Evolutionary conservation across 2,329 filamentous ascomycete species (phyloP), one percentile per base, ranked within the genome.

Genomic region (Claviceps arundinis): DNA sequence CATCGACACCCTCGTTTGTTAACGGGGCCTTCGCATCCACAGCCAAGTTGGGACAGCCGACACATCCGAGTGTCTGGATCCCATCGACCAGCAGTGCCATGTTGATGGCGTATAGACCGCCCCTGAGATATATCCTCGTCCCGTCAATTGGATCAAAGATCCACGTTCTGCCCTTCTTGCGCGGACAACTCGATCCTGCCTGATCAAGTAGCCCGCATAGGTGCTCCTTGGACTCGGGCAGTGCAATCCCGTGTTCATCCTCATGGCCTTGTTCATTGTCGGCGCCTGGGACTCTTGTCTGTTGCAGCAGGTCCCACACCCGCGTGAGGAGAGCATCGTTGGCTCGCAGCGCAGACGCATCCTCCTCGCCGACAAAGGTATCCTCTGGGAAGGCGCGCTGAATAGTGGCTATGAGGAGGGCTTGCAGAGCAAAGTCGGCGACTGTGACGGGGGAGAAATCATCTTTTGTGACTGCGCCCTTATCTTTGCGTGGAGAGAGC

Each of bases 101-200:
- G 53, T 81, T 81, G 62, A 80, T 75, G 52, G 76, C 78, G 56
- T 80, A 81, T 47, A 78, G 70, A 57, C 78, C 66, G 5, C 74
- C 72, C 11, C 67, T 64, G 8, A 81, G 66, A 51, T 77, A 81
- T 0, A 76, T 78, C 64, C 76, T 73, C 2, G 78, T 81, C 7
- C 78, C 78, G 56, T 81, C 78, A 34, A 81, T 80, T 0, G 78
- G 78, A 58, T 81, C 78, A 57, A 81, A 80, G 0, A 81, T 70
- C 77, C 78, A 81, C 8, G 73, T 71, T 14, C 76, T 62, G 7
- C 70, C 72, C 2, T 60, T 51, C 3, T 59, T 57, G 6, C 60
- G 64, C 4, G 69, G 72, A 16, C 61, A 61, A 24, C 69, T 69
- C 19, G 65, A 57, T 34, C 73, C 71, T 54, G 76, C 78, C 56